Percentiles rank a stretch among this genome's conserved stretches.
Conservation (phyloP, 2,329 filamentous ascomycete genomes). For the Plenodomus biglobosus region DNA sequence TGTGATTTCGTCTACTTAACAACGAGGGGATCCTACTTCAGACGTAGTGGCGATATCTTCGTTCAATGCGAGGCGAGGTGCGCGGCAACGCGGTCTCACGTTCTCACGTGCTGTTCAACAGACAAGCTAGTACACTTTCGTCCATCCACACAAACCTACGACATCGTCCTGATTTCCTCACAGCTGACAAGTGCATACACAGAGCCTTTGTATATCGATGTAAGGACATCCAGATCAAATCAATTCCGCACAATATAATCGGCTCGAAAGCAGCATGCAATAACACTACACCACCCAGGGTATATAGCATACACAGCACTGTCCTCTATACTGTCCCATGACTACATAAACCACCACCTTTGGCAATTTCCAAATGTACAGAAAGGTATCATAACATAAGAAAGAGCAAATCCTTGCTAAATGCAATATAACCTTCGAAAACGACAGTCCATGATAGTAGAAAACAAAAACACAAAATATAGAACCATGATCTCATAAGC, state of each 20-base stretch:
- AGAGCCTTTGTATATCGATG: neutral
- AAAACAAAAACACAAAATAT: conserved; percentile 3
- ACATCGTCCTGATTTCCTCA: neutral
- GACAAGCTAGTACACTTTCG: neutral
- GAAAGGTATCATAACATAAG: conserved; percentile 8
- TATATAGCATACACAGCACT: conserved; percentile 5
- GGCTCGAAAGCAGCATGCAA: neutral
- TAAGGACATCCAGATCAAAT: too few relatives aligned
- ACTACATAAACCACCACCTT: neutral
- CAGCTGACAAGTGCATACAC: neutral
- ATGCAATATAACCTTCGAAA: conserved; percentile 9
- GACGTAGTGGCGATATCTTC: too few relatives aligned
- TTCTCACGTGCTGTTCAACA: conserved; percentile 11
- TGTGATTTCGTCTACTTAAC: too few relatives aligned
- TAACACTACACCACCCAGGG: conserved; percentile 8
- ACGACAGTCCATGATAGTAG: conserved; percentile 7
- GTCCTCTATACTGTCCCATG: conserved; percentile 1
- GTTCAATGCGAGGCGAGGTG: too few relatives aligned
- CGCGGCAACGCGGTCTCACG: conserved; percentile 11
- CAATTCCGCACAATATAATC: too few relatives aligned
- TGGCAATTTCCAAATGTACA: conserved; percentile 1
- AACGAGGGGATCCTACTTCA: too few relatives aligned
- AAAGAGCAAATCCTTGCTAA: conserved; percentile 13
- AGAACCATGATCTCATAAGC: conserved; percentile 13
- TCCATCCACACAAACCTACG: neutral